Conservation (phyloP, 805 yeast genomes). For the Kodamaea laetipori region DNA sequence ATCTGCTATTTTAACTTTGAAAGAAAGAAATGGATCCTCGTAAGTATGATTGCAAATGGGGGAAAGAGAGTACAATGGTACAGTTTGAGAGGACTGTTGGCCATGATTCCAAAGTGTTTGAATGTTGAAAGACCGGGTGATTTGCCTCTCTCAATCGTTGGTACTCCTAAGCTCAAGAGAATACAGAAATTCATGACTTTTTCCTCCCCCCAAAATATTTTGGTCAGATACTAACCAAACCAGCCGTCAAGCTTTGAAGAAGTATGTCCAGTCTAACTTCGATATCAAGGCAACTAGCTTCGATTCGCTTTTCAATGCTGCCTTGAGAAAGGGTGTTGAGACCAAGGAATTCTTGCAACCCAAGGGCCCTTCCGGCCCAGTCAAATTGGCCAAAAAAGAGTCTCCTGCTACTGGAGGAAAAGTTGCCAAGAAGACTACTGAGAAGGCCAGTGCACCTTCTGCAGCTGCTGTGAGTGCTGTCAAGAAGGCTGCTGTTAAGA, state of each 20-base stretch:
- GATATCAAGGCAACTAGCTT: slow-evolving; percentile 62
- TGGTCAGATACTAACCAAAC: slow-evolving; percentile 19
- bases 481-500: slow-evolving; percentile 17
- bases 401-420: slow-evolving; percentile 16
- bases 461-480: slow-evolving; percentile 12
- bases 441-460: slow-evolving; percentile 13
- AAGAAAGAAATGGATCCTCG: slow-evolving; percentile 80
- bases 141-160: neutral
- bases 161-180: too few relatives aligned
- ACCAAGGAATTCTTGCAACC: slow-evolving; percentile 80
- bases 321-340: slow-evolving; percentile 78
- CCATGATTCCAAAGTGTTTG: too few relatives aligned
- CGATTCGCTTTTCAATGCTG: slow-evolving; percentile 74
- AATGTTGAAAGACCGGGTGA: too few relatives aligned
- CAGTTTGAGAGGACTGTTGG: neutral
- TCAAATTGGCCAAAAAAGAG: slow-evolving; percentile 59
- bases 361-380: slow-evolving; percentile 88
- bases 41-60: slow-evolving; percentile 34
- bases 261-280: slow-evolving; percentile 68
- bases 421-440: slow-evolving; percentile 27
- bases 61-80: neutral
- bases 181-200: slow-evolving; percentile 2
- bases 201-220: slow-evolving; percentile 5
- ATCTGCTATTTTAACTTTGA: slow-evolving; percentile 68
- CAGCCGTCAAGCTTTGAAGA: slow-evolving; percentile 86